These are phyloP conservation scores for Aspergillus intermedius DNA, from an alignment of 2,329 filamentous ascomycete genomes.

Conservation along the genomic window DNA sequence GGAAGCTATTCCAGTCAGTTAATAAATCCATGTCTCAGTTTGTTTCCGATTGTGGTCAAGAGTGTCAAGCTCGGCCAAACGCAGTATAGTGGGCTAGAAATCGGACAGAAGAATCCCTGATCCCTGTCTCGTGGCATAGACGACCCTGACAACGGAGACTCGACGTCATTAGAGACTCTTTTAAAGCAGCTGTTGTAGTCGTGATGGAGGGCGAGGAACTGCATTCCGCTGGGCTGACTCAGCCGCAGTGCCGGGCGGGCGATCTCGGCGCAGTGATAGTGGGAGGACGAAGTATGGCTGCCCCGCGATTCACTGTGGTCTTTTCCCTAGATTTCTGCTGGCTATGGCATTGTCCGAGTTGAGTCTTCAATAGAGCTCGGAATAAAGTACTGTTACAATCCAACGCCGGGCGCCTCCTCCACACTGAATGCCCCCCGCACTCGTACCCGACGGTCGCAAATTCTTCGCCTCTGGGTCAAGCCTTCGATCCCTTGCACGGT, in stretches of 20 bases:
- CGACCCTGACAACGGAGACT: too few relatives aligned
- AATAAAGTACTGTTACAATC: neutral
- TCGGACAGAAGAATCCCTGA: too few relatives aligned
- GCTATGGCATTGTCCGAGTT: neutral
- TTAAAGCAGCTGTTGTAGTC: neutral
- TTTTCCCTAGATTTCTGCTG: neutral
- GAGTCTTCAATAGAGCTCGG: too few relatives aligned
- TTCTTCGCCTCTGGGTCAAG: constrained; percentile 7
- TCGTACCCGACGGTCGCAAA: constrained; percentile 9
- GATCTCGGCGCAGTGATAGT: neutral
- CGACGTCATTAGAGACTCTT: too few relatives aligned
- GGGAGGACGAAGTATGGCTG: neutral
- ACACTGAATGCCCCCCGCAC: constrained; percentile 6
- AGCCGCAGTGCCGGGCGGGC: neutral
- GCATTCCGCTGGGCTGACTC: neutral
- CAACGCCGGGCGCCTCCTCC: neutral
- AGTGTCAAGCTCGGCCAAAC: too few relatives aligned
- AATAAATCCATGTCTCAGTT: too few relatives aligned
- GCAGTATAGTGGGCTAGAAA: too few relatives aligned
- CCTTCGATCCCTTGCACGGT: neutral
- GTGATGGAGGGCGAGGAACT: neutral
- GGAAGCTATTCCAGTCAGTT: too few relatives aligned
- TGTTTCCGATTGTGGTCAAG: too few relatives aligned
- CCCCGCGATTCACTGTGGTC: neutral
- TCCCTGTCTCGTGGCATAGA: too few relatives aligned